These are phyloP conservation scores for Metroxylon sagu DNA, from an alignment of 176 grass and related monocot genomes.

Conservation along the genomic window DNA sequence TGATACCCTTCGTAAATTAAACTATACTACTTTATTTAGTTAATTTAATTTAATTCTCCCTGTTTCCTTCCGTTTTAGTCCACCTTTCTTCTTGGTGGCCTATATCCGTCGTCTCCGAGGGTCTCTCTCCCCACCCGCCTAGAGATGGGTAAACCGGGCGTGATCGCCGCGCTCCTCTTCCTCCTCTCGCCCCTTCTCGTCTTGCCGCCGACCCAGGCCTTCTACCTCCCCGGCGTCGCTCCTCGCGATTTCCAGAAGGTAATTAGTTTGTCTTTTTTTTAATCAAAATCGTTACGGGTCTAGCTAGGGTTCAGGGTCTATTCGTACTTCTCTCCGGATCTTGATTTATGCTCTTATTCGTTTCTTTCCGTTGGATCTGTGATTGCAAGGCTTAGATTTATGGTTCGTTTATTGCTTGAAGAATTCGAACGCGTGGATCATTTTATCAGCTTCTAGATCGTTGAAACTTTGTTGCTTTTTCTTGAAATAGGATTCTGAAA, in stretches of 20 bases:
- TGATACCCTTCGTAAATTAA: no score
- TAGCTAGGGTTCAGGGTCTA: constrained; percentile 12
- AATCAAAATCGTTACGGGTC: constrained; percentile 14
- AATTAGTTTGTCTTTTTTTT: background rate
- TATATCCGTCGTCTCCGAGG: background rate
- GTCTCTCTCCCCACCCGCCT: background rate
- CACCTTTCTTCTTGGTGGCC: constrained; percentile 9
- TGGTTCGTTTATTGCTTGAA: background rate
- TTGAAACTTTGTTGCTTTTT: background rate
- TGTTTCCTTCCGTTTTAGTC: background rate
- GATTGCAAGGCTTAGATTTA: background rate
- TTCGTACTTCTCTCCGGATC: constrained; percentile 17
- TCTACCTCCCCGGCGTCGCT: constrained; percentile 46
- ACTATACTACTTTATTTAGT: no score
- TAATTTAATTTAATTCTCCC: no score
- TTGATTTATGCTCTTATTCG: background rate
- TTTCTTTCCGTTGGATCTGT: background rate
- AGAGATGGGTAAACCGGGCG: constrained; percentile 16
- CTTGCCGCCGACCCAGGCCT: constrained; percentile 13
- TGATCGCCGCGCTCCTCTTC: constrained; percentile 5
- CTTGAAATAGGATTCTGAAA: no score
- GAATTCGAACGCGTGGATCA: background rate
- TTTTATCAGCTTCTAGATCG: background rate
- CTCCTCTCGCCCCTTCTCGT: constrained; percentile 14
- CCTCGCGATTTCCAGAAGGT: constrained; percentile 43